These are phyloP conservation scores for Xerocomus minutiporus DNA, from an alignment of 1,284 basidiomycete species.

Conservation along the genomic window DNA sequence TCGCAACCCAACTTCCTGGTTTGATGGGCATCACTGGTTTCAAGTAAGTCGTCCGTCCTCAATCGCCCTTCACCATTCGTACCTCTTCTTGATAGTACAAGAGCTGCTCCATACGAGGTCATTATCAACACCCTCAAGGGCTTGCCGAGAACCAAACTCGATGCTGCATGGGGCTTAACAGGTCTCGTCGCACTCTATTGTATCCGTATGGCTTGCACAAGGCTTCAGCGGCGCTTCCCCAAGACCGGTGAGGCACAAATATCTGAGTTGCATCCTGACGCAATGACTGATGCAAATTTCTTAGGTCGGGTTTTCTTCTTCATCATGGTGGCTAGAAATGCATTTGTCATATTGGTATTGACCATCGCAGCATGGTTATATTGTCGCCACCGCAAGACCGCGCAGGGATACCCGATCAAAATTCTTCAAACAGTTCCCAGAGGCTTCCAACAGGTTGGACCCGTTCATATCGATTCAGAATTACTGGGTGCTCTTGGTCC, in stretches of 20 bases:
- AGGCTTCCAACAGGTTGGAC: conserved; percentile 76
- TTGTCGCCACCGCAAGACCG: conserved; percentile 57
- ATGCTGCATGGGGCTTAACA: conserved; percentile 88
- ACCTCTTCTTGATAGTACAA: conserved; percentile 53
- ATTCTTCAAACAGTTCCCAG: conserved; percentile 82
- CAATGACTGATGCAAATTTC: background rate
- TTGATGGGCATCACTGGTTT: conserved; percentile 83
- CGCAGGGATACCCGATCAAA: conserved; percentile 76
- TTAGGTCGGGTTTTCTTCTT: conserved; percentile 86
- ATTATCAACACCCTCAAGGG: conserved; percentile 91
- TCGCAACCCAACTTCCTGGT: conserved; percentile 78
- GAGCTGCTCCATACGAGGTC: conserved; percentile 80
- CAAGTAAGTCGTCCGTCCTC: conserved; percentile 48
- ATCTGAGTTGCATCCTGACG: background rate
- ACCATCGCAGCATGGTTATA: conserved; percentile 85
- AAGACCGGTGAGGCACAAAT: conserved; percentile 43
- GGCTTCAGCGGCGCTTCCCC: conserved; percentile 64
- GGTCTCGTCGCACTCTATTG: conserved; percentile 73
- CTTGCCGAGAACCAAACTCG: conserved; percentile 65
- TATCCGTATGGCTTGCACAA: conserved; percentile 66
- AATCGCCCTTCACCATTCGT: background rate
- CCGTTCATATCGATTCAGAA: conserved; percentile 59
- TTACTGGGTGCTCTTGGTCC: conserved; percentile 71
- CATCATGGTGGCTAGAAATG: conserved; percentile 78
- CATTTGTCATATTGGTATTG: conserved; percentile 80